Base-by-base conservation (phyloP, 176 grass and related monocot genomes). In the Aegilops tauschii region DNA sequence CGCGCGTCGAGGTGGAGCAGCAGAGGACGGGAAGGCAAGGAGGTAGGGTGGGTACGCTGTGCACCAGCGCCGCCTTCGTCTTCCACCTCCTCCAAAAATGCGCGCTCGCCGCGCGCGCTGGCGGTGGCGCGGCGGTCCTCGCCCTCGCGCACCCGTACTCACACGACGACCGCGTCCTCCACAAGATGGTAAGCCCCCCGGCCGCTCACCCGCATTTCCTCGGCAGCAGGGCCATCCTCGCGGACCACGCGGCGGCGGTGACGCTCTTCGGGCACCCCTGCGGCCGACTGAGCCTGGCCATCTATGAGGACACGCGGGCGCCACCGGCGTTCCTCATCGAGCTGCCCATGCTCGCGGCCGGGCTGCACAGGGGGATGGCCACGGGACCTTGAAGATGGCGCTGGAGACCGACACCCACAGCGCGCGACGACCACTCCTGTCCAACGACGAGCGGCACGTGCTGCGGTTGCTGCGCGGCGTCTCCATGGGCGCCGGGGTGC, bases 231-330 rank as follows among this genome's bases (percentile, higher is more conserved):
- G 69, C 90, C 7, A 83, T 94, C 58, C 83, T 98, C 4, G 89
- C 88, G 1, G 96, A 98, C 84, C 89, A 93, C 36, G 92, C 96
- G 6, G 85, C 87, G 28, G 89, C 90, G 29, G 90, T 98, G 61
- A 98, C 92, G 39, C 86, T 98, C 30, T 98, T 98, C 70, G 93
- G 93, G 3, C 87, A 92, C 84, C 90, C 92, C 83, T 82, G 92
- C 18, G 96, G 96, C 21, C 90, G 92, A 9, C 79, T 95, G 56
- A 94, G 88, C 80, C 86, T 98, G 1, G 93, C 92, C 9, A 98
- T 98, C 85, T 92, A 98, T 81, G 96, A 98, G 85, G 96, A 96
- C 88, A 92, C 93, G 5, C 80, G 96, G 45, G 66, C 96, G 25
- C 84, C 92, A 14, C 93, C 96, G 4, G 77, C 68, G 28, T 98